Evolutionary conservation across 768 basidiomycete genomes (phyloP).

Genomic region (Suillus hirtellus): DNA sequence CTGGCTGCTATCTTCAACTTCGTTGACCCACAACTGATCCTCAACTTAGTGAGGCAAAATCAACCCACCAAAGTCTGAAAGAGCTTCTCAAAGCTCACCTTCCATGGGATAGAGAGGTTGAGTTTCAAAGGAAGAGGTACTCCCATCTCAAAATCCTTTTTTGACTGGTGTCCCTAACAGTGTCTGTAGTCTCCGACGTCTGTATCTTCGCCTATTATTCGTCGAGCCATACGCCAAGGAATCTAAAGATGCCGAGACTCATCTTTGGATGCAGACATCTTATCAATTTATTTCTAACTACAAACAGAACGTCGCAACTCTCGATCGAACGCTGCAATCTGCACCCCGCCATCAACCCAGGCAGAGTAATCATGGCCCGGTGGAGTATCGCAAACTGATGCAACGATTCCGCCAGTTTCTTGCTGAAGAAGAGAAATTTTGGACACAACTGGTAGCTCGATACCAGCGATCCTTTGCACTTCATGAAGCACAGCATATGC

Average conservation of each 20-base stretch:
- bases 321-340: conserved; percentile 60
- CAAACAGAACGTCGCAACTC: conserved; percentile 68
- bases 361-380: conserved; percentile 53
- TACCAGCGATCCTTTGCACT: conserved; percentile 72
- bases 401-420: conserved; percentile 91
- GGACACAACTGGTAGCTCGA: conserved; percentile 76
- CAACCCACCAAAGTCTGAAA: conserved; percentile 72
- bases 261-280: conserved; percentile 92
- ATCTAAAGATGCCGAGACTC: conserved; percentile 77
- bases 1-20: conserved; percentile 4
- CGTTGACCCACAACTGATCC: conserved; percentile 13
- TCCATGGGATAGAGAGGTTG: conserved; percentile 85
- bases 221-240: conserved; percentile 68
- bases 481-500: conserved; percentile 58
- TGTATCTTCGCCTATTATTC: conserved; percentile 69
- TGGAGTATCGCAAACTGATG: conserved; percentile 83
- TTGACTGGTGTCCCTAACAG: conserved; percentile 13
- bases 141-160: conserved; percentile 31
- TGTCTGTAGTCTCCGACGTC: conserved; percentile 60
- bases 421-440: conserved; percentile 88
- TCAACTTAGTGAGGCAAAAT: conserved; percentile 70
- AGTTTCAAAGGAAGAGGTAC: conserved; percentile 84
- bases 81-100: conserved; percentile 70
- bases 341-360: conserved; percentile 38
- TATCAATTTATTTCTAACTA: conserved; percentile 82